Percentiles rank a stretch among this genome's conserved stretches.
Conservation (phyloP, 2,329 filamentous ascomycete species). For the Aureobasidium sp. region DNA sequence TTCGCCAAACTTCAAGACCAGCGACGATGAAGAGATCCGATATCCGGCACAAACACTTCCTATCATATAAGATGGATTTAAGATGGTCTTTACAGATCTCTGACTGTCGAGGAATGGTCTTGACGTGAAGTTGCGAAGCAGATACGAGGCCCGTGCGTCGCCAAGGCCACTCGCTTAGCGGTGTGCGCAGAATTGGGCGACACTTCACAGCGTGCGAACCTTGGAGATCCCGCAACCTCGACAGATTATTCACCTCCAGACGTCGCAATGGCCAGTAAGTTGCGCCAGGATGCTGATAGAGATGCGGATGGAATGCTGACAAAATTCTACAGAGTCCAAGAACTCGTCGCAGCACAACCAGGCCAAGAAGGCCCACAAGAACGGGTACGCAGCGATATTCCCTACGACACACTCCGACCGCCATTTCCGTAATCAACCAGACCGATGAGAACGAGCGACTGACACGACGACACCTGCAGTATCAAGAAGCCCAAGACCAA, state of each 20-base stretch:
- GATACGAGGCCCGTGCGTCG: background rate
- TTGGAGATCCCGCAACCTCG: slow-evolving; percentile 1
- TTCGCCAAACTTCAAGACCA: no score
- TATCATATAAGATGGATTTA: no score
- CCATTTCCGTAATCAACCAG: background rate
- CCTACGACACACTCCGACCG: background rate
- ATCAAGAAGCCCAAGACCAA: slow-evolving; percentile 99
- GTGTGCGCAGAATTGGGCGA: background rate
- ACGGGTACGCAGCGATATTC: slow-evolving; percentile 61
- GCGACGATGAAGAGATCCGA: background rate
- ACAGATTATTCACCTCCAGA: slow-evolving; percentile 19
- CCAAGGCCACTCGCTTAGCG: slow-evolving; percentile 13
- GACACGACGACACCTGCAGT: slow-evolving; percentile 41
- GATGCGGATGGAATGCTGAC: background rate
- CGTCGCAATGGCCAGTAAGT: slow-evolving; percentile 65
- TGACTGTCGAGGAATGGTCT: background rate
- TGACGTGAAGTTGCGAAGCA: background rate
- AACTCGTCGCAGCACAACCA: slow-evolving; percentile 99
- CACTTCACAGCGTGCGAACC: background rate
- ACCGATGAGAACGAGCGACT: slow-evolving; percentile 2
- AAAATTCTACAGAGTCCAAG: slow-evolving; percentile 73
- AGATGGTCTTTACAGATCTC: no score
- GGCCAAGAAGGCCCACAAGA: slow-evolving; percentile 97
- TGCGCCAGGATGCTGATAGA: background rate
- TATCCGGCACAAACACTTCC: background rate